Evolutionary conservation across 2,329 filamentous ascomycete genomes (phyloP).

Genomic region (Diaporthe sp.): DNA sequence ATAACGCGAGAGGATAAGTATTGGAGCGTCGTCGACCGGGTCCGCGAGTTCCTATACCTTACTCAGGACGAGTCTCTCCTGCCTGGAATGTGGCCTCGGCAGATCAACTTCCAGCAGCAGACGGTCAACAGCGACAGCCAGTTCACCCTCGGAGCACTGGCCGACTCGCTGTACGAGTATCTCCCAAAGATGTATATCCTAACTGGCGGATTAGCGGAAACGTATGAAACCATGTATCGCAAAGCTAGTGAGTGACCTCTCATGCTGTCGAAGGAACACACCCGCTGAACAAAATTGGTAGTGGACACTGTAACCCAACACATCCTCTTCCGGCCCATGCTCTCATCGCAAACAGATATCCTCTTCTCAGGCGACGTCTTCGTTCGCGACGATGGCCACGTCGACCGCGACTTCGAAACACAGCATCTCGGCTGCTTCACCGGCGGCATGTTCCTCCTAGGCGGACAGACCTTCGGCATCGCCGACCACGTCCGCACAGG

Average conservation of each 20-base stretch:
- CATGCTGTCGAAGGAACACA: neutral
- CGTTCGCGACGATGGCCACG: neutral
- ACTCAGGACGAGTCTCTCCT: neutral
- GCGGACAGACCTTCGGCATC: constrained; percentile 55
- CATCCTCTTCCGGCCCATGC: constrained; percentile 77
- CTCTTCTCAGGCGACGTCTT: constrained; percentile 63
- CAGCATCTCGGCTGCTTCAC: constrained; percentile 58
- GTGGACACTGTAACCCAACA: constrained; percentile 58
- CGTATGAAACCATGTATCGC: constrained; percentile 75
- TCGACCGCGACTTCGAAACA: constrained; percentile 45
- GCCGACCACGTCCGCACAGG: constrained; percentile 58
- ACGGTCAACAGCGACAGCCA: constrained; percentile 46
- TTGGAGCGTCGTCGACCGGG: constrained; percentile 80
- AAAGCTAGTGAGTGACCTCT: constrained; percentile 64
- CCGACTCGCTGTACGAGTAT: constrained; percentile 59
- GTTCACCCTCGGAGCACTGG: constrained; percentile 59
- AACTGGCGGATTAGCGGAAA: constrained; percentile 70
- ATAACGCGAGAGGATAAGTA: constrained; percentile 78
- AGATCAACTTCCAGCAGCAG: constrained; percentile 48
- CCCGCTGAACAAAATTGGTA: neutral
- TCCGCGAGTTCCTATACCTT: constrained; percentile 24
- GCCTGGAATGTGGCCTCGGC: constrained; percentile 10
- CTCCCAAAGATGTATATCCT: constrained; percentile 64
- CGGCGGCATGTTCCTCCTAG: constrained; percentile 59
- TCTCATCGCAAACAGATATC: constrained; percentile 70